Evolutionary conservation across 2,329 filamentous ascomycete species (phyloP), one percentile per base, ranked within the genome.

Genomic region (Magnaporthiopsis incrustans): DNA sequence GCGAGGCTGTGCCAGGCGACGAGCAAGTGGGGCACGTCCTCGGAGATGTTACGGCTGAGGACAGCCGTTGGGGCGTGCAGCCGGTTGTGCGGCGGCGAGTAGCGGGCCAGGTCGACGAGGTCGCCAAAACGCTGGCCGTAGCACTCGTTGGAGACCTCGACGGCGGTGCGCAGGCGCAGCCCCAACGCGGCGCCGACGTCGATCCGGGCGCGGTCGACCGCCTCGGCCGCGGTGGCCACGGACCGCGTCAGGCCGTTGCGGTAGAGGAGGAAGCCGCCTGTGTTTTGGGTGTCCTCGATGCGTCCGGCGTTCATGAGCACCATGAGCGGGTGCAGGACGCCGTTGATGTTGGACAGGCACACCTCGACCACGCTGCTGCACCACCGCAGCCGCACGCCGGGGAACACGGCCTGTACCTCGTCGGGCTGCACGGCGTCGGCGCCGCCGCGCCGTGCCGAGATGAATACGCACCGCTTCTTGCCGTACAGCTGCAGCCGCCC

Each of bases 381-480:
- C 70, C 70, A 71, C 35, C 65, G 59, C 4, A 71, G 65, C 53
- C 67, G 59, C 59, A 69, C 60, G 15, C 32, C 33, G 1, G 70
- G 68, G 59, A 70, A 69, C 11, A 69, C 63, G 12, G 63, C 60
- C 18, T 70, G 61, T 12, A 70, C 63, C 8, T 57, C 58, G 4
- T 60, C 27, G 7, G 27, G 26, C 8, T 59, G 30, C 53, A 57
- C 32, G 68, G 60, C 1, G 44, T 53, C 44, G 68, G 60, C 1
- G 44, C n/a, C 44, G 53, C 64, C 33, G 72, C 98, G 94, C 0
- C 98, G 78, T 4, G 92, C 91, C 5, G 92, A 90, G 61, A 97
- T 85, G 71, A 97, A 97, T 0, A 93, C 97, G 65, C 38, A 30
- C 26, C 50, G 25, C 60, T 70, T 70, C 26, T 64, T 65, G 35